phyloP scores from a whole-genome alignment of 2,329 filamentous ascomycete genomes.

The Hypoxylon rubiginosum region DNA sequence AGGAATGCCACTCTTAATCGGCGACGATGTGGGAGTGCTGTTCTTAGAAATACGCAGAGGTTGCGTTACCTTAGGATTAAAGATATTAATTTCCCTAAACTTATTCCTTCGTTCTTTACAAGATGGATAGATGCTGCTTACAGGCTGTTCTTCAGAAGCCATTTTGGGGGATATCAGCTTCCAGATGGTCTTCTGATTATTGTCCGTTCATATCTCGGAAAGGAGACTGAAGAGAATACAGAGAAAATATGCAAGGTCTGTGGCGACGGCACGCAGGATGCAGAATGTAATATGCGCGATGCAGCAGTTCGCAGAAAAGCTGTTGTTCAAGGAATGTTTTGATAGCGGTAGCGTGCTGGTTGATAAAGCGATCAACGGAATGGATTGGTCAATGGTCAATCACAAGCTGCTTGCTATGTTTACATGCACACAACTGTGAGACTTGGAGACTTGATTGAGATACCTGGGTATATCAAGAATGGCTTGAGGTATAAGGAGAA shows the following conservation, averaged over 20 bases:
- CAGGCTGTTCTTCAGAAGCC: slow-evolving; percentile 50
- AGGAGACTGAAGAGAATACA: slow-evolving; percentile 35
- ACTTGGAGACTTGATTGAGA: background rate
- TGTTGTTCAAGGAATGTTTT: slow-evolving; percentile 30
- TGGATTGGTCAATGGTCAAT: slow-evolving; percentile 1
- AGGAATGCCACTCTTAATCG: slow-evolving; percentile 73
- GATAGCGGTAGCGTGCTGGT: slow-evolving; percentile 11
- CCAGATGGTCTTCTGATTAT: slow-evolving; percentile 40
- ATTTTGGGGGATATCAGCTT: slow-evolving; percentile 44
- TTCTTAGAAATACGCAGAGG: slow-evolving; percentile 84
- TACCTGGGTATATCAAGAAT: background rate
- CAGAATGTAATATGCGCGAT: slow-evolving; percentile 18
- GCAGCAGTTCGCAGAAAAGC: slow-evolving; percentile 7
- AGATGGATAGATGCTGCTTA: slow-evolving; percentile 35
- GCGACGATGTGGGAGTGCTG: slow-evolving; percentile 66
- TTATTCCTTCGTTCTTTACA: background rate
- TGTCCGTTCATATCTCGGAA: slow-evolving; percentile 46
- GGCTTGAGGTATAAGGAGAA: slow-evolving; percentile 1
- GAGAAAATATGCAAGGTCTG: slow-evolving; percentile 24
- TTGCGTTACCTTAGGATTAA: slow-evolving; percentile 59
- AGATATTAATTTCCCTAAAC: slow-evolving; percentile 21
- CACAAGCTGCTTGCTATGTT: slow-evolving; percentile 31
- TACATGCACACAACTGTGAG: slow-evolving; percentile 19
- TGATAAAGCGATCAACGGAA: slow-evolving; percentile 15
- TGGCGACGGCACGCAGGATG: slow-evolving; percentile 12